phyloP scores from a whole-genome alignment of 768 basidiomycete genomes.

The Macrolepiota albuminosa region DNA sequence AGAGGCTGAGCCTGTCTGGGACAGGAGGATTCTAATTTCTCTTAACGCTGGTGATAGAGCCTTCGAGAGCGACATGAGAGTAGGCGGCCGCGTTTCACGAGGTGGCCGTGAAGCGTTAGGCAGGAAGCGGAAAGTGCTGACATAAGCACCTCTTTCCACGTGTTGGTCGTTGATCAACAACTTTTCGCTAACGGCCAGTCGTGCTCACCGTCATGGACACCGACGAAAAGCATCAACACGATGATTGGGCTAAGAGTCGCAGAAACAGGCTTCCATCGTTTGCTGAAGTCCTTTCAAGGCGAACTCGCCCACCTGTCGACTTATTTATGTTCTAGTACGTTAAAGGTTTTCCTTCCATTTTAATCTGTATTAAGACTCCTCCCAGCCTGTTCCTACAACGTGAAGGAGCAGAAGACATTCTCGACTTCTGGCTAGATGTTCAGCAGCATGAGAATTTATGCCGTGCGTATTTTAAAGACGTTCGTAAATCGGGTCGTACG shows the following conservation, averaged over 20 bases:
- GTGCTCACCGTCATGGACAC: constrained; percentile 40
- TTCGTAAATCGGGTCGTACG: constrained; percentile 88
- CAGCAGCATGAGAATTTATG: constrained; percentile 99
- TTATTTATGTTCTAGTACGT: constrained; percentile 99
- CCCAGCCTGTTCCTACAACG: constrained; percentile 89
- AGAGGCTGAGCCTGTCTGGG: constrained; percentile 71
- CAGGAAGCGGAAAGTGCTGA: constrained; percentile 21
- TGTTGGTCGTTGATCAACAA: constrained; percentile 18
- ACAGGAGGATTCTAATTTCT: constrained; percentile 78
- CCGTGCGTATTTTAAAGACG: constrained; percentile 98
- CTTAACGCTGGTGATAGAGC: constrained; percentile 73
- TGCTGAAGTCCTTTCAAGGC: constrained; percentile 84
- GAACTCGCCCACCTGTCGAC: constrained; percentile 93
- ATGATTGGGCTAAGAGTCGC: constrained; percentile 71
- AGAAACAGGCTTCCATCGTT: constrained; percentile 81
- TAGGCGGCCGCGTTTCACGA: background rate
- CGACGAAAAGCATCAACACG: constrained; percentile 55
- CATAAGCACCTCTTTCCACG: constrained; percentile 27
- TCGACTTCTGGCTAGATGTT: constrained; percentile 99
- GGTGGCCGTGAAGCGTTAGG: background rate
- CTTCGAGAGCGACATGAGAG: constrained; percentile 61
- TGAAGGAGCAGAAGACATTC: constrained; percentile 91
- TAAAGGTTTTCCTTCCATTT: constrained; percentile 1
- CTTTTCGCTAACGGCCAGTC: constrained; percentile 26
- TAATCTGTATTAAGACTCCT: background rate